These are phyloP conservation scores for Sclerotinia nivalis DNA, from an alignment of 2,329 filamentous ascomycete species.

Conservation along the genomic window DNA sequence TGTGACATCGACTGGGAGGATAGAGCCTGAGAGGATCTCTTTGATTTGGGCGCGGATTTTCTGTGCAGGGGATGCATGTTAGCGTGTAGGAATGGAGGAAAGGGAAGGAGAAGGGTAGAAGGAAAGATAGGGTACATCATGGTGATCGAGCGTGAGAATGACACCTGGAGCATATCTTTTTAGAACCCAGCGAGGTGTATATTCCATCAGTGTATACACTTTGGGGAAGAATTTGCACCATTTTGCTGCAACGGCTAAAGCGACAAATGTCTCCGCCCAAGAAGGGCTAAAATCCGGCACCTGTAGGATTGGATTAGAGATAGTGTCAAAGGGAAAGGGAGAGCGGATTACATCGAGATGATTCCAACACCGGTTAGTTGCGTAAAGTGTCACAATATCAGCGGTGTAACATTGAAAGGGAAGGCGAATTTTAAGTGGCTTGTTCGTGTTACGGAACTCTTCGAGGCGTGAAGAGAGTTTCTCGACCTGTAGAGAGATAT, in stretches of 20 bases:
- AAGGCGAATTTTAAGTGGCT: slow-evolving; percentile 27
- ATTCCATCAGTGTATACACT: not conserved
- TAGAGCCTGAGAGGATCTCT: slow-evolving; percentile 3
- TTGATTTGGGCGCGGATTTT: slow-evolving; percentile 10
- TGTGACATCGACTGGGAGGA: slow-evolving; percentile 19
- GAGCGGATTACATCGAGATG: slow-evolving; percentile 2
- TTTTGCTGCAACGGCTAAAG: not conserved
- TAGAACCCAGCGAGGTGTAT: not conserved
- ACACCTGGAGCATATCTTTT: not conserved
- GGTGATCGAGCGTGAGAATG: not conserved
- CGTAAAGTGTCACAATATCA: slow-evolving; percentile 32
- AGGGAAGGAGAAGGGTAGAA: too few relatives aligned
- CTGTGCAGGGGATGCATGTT: slow-evolving; percentile 16
- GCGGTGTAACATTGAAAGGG: slow-evolving; percentile 31
- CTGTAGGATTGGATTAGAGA: not conserved
- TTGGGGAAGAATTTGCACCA: slow-evolving; percentile 9
- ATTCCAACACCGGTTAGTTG: slow-evolving; percentile 12
- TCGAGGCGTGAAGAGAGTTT: slow-evolving; percentile 31
- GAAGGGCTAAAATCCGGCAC: slow-evolving; percentile 30
- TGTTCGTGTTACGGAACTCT: slow-evolving; percentile 26
- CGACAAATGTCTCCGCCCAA: slow-evolving; percentile 23
- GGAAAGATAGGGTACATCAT: not conserved
- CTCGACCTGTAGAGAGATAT: slow-evolving; percentile 20
- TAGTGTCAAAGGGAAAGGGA: not conserved
- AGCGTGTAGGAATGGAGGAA: not conserved